phyloP scores from a whole-genome alignment of 768 basidiomycete species.

The Auricularia sp. region DNA sequence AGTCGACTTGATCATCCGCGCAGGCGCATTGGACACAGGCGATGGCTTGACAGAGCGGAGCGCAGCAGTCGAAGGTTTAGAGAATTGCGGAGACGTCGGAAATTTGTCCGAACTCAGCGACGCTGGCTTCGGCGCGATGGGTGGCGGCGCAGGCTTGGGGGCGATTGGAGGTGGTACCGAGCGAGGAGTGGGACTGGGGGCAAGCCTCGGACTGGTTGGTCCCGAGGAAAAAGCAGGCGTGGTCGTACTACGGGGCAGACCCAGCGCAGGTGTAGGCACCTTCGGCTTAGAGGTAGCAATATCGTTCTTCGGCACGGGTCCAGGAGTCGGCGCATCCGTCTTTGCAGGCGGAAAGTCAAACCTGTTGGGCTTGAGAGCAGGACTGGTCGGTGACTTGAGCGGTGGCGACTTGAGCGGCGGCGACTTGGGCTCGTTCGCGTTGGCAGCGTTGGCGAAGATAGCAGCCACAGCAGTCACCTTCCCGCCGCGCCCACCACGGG shows the following conservation, averaged over 20 bases:
- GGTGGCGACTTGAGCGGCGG: background rate
- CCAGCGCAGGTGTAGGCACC: background rate
- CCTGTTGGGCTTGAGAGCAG: background rate
- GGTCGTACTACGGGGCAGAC: too few relatives aligned
- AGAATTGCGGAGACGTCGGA: background rate
- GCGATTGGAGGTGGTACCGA: background rate
- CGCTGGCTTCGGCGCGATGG: background rate
- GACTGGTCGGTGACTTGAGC: background rate
- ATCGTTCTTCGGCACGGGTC: conserved; percentile 2
- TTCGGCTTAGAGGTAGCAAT: too few relatives aligned
- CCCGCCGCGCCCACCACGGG: conserved; percentile 68
- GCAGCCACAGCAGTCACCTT: conserved; percentile 63
- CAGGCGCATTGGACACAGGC: conserved; percentile 7
- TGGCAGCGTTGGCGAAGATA: conserved; percentile 46
- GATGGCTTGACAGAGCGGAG: background rate
- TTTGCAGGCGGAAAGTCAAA: background rate
- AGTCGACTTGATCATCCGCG: conserved; percentile 44
- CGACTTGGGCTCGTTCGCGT: background rate
- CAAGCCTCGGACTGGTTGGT: background rate
- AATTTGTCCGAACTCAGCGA: background rate
- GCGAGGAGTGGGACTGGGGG: background rate
- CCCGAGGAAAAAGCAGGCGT: background rate
- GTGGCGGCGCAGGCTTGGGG: background rate
- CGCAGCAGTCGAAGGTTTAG: background rate
- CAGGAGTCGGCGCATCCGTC: conserved; percentile 22